These are phyloP conservation scores for Dissophora ornata DNA, from an alignment of 192 early-diverging fungal genomes.

Conservation along the genomic window DNA sequence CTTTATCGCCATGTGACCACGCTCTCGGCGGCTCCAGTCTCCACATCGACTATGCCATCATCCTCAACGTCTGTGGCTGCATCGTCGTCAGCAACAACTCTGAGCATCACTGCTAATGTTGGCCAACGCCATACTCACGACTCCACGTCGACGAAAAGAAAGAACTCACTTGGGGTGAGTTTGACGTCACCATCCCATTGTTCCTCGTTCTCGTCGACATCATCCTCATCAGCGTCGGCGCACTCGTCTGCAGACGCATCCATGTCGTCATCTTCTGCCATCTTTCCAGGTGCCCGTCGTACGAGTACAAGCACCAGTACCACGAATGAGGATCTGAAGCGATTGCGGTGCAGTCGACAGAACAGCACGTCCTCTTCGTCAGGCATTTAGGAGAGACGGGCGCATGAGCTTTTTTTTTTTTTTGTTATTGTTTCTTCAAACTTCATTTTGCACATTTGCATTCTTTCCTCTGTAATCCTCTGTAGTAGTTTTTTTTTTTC, in stretches of 20 bases:
- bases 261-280: slow-evolving; percentile 27
- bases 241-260: slow-evolving; percentile 22
- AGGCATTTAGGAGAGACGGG: slow-evolving; percentile 20
- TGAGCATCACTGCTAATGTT: slow-evolving; percentile 14
- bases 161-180: slow-evolving; percentile 39
- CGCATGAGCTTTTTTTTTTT: too few relatives aligned
- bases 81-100: background rate
- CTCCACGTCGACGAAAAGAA: slow-evolving; percentile 32
- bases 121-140: slow-evolving; percentile 26
- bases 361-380: slow-evolving; percentile 38
- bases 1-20: slow-evolving; percentile 26
- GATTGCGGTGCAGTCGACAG: slow-evolving; percentile 48
- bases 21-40: background rate
- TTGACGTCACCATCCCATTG: slow-evolving; percentile 22
- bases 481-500: too few relatives aligned
- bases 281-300: slow-evolving; percentile 49
- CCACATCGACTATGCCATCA: slow-evolving; percentile 2
- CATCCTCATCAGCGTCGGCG: slow-evolving; percentile 2
- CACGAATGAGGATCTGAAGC: slow-evolving; percentile 49
- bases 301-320: slow-evolving; percentile 49
- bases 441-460: background rate
- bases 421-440: background rate
- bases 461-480: too few relatives aligned
- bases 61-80: slow-evolving; percentile 15
- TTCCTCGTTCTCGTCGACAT: slow-evolving; percentile 29